These are phyloP conservation scores for Suillus placidus DNA, from an alignment of 768 basidiomycete species.

Conservation along the genomic window DNA sequence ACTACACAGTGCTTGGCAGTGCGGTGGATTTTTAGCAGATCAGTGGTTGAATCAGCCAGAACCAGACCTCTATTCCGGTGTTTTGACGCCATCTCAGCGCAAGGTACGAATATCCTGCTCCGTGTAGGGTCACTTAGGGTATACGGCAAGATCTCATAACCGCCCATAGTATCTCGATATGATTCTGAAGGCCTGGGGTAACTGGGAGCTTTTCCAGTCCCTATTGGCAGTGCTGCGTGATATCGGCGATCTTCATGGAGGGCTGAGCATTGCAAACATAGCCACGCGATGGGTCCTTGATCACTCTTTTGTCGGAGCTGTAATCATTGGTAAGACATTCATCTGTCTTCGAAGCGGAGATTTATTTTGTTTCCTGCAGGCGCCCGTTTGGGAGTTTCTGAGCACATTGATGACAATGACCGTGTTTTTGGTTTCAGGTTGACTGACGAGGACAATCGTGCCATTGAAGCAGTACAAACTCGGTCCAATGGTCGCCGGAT, in stretches of 20 bases:
- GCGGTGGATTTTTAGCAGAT: slow-evolving; percentile 82
- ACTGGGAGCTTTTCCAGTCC: slow-evolving; percentile 73
- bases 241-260: slow-evolving; percentile 70
- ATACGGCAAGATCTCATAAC: slow-evolving; percentile 6
- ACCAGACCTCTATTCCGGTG: slow-evolving; percentile 69
- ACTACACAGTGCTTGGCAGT: slow-evolving; percentile 44
- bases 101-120: slow-evolving; percentile 52
- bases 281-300: slow-evolving; percentile 85
- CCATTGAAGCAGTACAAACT: slow-evolving; percentile 64
- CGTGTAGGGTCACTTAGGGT: not conserved
- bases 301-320: slow-evolving; percentile 75
- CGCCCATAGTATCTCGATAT: slow-evolving; percentile 76
- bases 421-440: slow-evolving; percentile 63
- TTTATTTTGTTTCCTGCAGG: slow-evolving; percentile 43
- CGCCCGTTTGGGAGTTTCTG: slow-evolving; percentile 71
- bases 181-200: slow-evolving; percentile 79
- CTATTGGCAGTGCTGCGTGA: slow-evolving; percentile 58
- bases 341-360: slow-evolving; percentile 12
- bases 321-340: slow-evolving; percentile 62
- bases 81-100: slow-evolving; percentile 79
- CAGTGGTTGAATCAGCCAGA: slow-evolving; percentile 69
- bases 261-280: slow-evolving; percentile 72
- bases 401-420: slow-evolving; percentile 71
- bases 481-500: slow-evolving; percentile 64
- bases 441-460: slow-evolving; percentile 54